Evolutionary conservation across 2,329 filamentous ascomycete genomes (phyloP).

Genomic region (Phialophora macrospora): DNA sequence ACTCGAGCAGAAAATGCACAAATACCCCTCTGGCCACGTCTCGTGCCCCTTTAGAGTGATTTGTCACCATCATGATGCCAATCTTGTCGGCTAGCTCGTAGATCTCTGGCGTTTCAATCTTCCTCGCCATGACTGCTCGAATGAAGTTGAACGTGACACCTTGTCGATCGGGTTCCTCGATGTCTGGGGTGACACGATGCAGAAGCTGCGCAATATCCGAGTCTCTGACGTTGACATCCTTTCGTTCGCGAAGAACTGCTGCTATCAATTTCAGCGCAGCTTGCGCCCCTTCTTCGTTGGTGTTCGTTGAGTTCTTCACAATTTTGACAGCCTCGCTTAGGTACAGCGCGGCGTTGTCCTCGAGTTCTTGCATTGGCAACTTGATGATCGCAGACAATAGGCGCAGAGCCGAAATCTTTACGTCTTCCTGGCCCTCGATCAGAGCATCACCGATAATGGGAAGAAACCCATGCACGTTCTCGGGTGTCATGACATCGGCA

Average conservation of each 20-base stretch:
- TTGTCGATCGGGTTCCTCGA: conserved; percentile 90
- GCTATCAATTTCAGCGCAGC: conserved; percentile 87
- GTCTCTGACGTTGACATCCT: conserved; percentile 76
- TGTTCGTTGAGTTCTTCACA: conserved; percentile 76
- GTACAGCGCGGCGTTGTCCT: conserved; percentile 75
- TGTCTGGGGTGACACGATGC: conserved; percentile 78
- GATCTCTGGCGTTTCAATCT: conserved; percentile 81
- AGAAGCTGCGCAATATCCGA: conserved; percentile 81
- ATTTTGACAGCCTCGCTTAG: conserved; percentile 82
- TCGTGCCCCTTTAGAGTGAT: conserved; percentile 85
- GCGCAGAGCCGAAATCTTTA: conserved; percentile 85
- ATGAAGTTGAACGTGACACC: conserved; percentile 95
- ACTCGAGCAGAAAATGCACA: conserved; percentile 91
- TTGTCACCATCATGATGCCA: conserved; percentile 91
- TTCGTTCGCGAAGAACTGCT: conserved; percentile 79
- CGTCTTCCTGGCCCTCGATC: conserved; percentile 83
- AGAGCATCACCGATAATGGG: conserved; percentile 88
- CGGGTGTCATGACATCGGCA: conserved; percentile 75
- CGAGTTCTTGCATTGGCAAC: conserved; percentile 73
- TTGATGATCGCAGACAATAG: conserved; percentile 84
- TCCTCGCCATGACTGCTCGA: conserved; percentile 81
- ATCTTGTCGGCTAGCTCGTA: conserved; percentile 92
- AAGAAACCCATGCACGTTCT: conserved; percentile 82
- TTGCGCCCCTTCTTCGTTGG: conserved; percentile 82
- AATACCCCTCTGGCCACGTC: conserved; percentile 88